Evolutionary conservation across 2,329 filamentous ascomycete genomes (phyloP), one percentile per base, ranked within the genome.

Genomic region (Tolypocladium guangdongense): DNA sequence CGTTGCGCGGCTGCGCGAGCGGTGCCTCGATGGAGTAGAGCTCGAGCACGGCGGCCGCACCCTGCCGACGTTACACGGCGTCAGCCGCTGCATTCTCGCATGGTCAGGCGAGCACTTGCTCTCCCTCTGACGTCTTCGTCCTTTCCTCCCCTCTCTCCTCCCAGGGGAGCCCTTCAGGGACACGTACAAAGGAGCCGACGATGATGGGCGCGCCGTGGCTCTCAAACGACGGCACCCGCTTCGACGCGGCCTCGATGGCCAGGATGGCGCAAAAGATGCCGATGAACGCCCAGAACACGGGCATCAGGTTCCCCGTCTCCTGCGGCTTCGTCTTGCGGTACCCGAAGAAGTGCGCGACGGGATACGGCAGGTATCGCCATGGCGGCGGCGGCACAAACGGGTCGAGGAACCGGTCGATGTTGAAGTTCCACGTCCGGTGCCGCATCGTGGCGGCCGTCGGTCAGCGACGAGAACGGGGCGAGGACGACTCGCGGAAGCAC

Each of bases 361-460:
- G 78, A 48, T 73, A 74, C 0, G 90, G 90, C 1, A 95, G 64
- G 46, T 73, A 70, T 32, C 78, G 71, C 65, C 88, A 78, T 60
- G 79, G 81, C 41, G 86, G 84, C 16, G 78, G 72, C 10, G 87
- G 87, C 27, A 95, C 64, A 56, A 82, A 75, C 3, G 78, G 86
- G 65, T 92, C 90, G 50, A 95, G 66, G 64, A 85, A 82, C n/a
- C 70, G 71, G 74, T 96, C 90, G 58, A 95, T 80, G 69, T 93
- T 82, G 68, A 95, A 82, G 63, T 84, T 75, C 71, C 75, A 78
- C 36, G 57, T 57, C 35, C 56, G 53, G 18, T 57, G 52, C 45
- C 59, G 52, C 55, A 62, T 60, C 18, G 41, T 36, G 47, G 49
- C 50, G 36, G 43, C 2, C 14, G 18, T 24, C 30, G 24, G 12